Evolutionary conservation across 2,329 filamentous ascomycete species (phyloP).

Genomic region (Coniochaeta sp.): DNA sequence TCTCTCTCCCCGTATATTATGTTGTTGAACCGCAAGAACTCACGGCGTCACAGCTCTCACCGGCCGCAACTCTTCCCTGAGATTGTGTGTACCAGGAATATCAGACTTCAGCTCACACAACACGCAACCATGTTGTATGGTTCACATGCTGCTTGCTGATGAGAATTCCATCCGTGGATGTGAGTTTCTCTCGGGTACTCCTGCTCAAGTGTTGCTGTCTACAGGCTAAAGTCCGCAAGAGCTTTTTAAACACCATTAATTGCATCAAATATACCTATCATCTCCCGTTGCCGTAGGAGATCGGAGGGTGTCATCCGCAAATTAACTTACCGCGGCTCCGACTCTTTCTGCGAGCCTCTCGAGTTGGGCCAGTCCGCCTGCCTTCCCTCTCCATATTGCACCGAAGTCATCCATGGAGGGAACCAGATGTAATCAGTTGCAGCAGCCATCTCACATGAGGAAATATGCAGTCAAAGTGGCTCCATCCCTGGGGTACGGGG

Average conservation of each 20-base stretch:
- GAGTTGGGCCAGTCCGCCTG: conserved; percentile 6
- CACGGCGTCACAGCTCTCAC: no score
- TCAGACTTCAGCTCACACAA: neutral
- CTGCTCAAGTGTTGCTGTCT: neutral
- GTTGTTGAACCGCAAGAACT: no score
- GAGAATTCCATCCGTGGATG: neutral
- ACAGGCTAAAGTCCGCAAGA: conserved; percentile 11
- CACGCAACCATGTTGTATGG: neutral
- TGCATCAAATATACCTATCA: conserved; percentile 2
- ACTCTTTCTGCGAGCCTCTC: neutral
- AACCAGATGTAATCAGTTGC: neutral
- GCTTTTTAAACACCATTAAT: conserved; percentile 4
- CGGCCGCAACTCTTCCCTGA: no score
- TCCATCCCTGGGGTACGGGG: neutral
- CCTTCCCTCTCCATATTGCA: neutral
- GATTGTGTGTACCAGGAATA: no score
- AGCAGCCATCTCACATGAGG: neutral
- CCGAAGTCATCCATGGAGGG: neutral
- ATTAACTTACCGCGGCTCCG: neutral
- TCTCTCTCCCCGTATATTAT: no score
- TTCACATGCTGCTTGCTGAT: neutral
- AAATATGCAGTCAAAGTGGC: neutral
- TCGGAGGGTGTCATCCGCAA: conserved; percentile 14
- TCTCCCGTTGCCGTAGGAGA: neutral
- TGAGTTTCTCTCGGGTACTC: neutral